These are phyloP conservation scores for Alternaria dauci DNA, from an alignment of 2,329 filamentous ascomycete genomes.

Conservation along the genomic window DNA sequence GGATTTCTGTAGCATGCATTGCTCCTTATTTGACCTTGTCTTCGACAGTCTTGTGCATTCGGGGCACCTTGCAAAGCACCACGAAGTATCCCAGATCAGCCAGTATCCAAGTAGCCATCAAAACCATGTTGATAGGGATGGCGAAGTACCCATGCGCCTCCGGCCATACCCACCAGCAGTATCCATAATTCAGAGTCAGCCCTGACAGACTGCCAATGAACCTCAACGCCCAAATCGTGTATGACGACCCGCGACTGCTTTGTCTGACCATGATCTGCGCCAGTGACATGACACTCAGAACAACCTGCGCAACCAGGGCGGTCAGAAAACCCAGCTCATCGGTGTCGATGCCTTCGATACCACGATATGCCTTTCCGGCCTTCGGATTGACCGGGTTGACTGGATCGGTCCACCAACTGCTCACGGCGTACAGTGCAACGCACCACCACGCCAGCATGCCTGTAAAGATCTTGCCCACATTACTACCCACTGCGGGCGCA, in stretches of 20 bases:
- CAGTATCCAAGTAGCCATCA: conserved; percentile 52
- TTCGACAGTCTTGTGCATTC: neutral
- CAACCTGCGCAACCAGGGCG: conserved; percentile 56
- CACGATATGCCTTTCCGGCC: conserved; percentile 44
- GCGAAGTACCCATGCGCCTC: conserved; percentile 60
- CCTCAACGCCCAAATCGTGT: conserved; percentile 83
- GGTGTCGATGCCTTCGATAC: conserved; percentile 56
- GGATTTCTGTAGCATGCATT: neutral
- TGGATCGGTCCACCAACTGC: conserved; percentile 57
- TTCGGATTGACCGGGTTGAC: conserved; percentile 59
- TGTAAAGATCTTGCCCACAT: conserved; percentile 52
- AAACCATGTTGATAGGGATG: conserved; percentile 55
- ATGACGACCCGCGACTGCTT: conserved; percentile 60
- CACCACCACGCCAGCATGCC: conserved; percentile 51
- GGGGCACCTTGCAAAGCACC: conserved; percentile 42
- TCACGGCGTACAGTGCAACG: conserved; percentile 55
- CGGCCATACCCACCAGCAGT: conserved; percentile 60
- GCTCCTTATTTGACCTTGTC: neutral
- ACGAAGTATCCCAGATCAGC: conserved; percentile 59
- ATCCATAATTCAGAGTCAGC: conserved; percentile 56
- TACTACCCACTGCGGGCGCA: conserved; percentile 53
- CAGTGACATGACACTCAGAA: conserved; percentile 53
- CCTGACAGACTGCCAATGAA: conserved; percentile 83
- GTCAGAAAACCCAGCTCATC: conserved; percentile 62
- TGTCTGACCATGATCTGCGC: conserved; percentile 57